phyloP scores from a whole-genome alignment of 768 basidiomycete species.

The Saitozyma sp. region DNA sequence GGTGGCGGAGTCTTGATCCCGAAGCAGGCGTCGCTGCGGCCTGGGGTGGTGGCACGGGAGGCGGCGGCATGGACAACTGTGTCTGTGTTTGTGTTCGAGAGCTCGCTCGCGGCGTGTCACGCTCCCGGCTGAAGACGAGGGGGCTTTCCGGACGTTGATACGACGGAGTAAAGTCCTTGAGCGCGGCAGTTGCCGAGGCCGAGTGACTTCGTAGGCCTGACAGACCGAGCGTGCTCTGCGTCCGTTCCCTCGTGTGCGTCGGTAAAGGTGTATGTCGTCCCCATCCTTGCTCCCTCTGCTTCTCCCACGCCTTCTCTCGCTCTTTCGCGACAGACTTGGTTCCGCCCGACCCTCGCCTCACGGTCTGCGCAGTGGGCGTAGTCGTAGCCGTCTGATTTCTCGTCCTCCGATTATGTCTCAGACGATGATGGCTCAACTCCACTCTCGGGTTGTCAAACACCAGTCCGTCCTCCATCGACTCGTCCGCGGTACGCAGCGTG shows the following conservation, averaged over 20 bases:
- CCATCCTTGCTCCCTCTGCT: slow-evolving; percentile 38
- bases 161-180: slow-evolving; percentile 9
- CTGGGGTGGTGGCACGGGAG: slow-evolving; percentile 11
- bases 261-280: slow-evolving; percentile 23
- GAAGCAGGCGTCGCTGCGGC: slow-evolving; percentile 24
- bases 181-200: slow-evolving; percentile 13
- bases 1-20: slow-evolving; percentile 39
- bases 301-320: slow-evolving; percentile 27
- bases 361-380: neutral
- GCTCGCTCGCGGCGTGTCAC: slow-evolving; percentile 12
- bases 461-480: slow-evolving; percentile 50
- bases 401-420: slow-evolving; percentile 16
- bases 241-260: neutral
- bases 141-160: slow-evolving; percentile 9
- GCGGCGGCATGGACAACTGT: slow-evolving; percentile 14
- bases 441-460: slow-evolving; percentile 40
- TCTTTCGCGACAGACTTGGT: slow-evolving; percentile 8
- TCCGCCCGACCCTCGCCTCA: too few relatives aligned
- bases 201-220: slow-evolving; percentile 33
- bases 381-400: slow-evolving; percentile 8
- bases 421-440: slow-evolving; percentile 37
- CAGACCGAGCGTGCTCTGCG: slow-evolving; percentile 9
- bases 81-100: slow-evolving; percentile 2
- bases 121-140: slow-evolving; percentile 9
- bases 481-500: slow-evolving; percentile 22